Conservation (phyloP, 2,329 filamentous ascomycete species). For the Thelonectria olida region DNA sequence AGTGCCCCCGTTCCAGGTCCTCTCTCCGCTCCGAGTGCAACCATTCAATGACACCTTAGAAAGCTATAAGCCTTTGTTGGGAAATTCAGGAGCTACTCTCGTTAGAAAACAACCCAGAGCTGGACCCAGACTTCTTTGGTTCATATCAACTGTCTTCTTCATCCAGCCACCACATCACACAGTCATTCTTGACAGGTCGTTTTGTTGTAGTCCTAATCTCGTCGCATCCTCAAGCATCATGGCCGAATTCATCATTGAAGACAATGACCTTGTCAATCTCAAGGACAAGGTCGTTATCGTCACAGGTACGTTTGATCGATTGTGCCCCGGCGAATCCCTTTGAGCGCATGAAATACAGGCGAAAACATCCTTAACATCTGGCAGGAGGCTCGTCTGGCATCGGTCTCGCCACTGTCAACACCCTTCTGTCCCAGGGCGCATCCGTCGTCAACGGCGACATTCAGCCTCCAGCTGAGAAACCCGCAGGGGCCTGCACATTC, state of each 20-base stretch:
- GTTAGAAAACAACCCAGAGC: not conserved
- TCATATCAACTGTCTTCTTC: not conserved
- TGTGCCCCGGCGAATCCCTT: not conserved
- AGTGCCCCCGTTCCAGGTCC: too few relatives aligned
- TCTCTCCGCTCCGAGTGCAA: not conserved
- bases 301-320: conserved; percentile 46
- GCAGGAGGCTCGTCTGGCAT: conserved; percentile 67
- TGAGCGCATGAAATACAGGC: too few relatives aligned
- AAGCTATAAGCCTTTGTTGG: too few relatives aligned
- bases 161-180: not conserved
- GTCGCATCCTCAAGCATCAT: conserved; percentile 39
- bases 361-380: not conserved
- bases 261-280: conserved; percentile 53
- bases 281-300: conserved; percentile 62
- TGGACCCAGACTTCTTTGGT: not conserved
- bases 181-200: not conserved
- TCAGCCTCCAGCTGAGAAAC: conserved; percentile 48
- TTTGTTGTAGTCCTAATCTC: not conserved
- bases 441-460: conserved; percentile 65
- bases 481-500: conserved; percentile 43
- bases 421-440: conserved; percentile 62
- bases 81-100: not conserved
- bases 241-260: conserved; percentile 56
- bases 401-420: conserved; percentile 62
- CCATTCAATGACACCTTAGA: not conserved